Evolutionary conservation across 1,284 basidiomycete genomes (phyloP).

Genomic region (Leccinum subrobustum): DNA sequence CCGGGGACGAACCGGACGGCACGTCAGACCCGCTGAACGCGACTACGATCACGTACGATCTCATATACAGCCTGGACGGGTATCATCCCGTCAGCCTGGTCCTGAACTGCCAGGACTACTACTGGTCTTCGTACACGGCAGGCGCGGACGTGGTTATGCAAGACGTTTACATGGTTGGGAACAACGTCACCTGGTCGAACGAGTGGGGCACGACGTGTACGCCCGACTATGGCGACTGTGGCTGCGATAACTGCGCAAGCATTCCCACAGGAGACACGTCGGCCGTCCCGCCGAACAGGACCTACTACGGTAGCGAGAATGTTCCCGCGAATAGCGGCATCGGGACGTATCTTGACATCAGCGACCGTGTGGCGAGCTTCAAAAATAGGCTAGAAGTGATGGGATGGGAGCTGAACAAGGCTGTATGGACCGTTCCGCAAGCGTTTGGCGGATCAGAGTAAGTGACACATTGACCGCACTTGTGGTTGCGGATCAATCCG

Average conservation of each 20-base stretch:
- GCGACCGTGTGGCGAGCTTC: constrained; percentile 63
- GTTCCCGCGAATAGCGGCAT: constrained; percentile 34
- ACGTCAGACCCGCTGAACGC: constrained; percentile 63
- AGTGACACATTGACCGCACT: constrained; percentile 23
- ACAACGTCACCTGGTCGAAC: constrained; percentile 65
- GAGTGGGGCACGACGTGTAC: constrained; percentile 56
- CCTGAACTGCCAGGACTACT: constrained; percentile 72
- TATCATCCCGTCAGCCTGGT: constrained; percentile 77
- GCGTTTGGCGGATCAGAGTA: constrained; percentile 63
- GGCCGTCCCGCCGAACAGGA: constrained; percentile 28
- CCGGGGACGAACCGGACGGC: constrained; percentile 75
- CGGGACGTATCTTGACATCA: constrained; percentile 50
- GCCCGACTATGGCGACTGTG: constrained; percentile 65
- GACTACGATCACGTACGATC: constrained; percentile 53
- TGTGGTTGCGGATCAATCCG: not conserved
- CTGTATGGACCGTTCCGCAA: constrained; percentile 76
- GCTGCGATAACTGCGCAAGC: constrained; percentile 55
- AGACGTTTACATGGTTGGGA: constrained; percentile 60
- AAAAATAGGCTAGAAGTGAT: constrained; percentile 53
- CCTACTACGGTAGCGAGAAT: constrained; percentile 10
- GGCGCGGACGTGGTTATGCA: constrained; percentile 65
- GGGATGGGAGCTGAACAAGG: constrained; percentile 54
- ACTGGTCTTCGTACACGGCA: constrained; percentile 54
- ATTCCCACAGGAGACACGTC: constrained; percentile 23
- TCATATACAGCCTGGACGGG: constrained; percentile 67